Percentiles rank a stretch among this genome's conserved stretches.
Conservation (phyloP, 75 land plant genomes). For the Sequoiadendron giganteum region DNA sequence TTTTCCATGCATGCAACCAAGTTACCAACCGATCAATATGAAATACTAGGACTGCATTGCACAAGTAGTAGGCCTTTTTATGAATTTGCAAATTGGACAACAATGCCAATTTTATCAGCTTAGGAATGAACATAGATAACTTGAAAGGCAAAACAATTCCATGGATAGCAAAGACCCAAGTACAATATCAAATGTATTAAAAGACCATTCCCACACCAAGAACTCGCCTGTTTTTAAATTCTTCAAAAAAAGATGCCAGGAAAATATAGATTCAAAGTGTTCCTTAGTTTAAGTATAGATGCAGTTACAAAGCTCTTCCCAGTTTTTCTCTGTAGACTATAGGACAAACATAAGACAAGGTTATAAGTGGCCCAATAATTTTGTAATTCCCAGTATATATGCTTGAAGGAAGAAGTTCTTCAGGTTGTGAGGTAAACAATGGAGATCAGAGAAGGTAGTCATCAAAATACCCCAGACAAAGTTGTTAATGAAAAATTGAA, state of each 20-base stretch:
- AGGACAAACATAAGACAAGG: neutral
- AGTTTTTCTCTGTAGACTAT: neutral
- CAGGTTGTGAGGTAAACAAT: neutral
- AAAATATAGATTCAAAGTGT: neutral
- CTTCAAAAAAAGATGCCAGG: neutral
- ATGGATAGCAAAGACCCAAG: neutral
- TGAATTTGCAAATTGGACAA: neutral
- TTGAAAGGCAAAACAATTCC: neutral
- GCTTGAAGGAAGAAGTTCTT: neutral
- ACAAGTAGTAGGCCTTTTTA: neutral
- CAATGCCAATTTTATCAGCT: neutral
- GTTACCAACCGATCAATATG: neutral
- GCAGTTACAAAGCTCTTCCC: neutral
- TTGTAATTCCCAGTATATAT: neutral
- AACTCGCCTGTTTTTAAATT: neutral
- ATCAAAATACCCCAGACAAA: neutral
- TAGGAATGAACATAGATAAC: neutral
- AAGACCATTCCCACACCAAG: neutral
- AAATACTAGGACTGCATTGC: neutral
- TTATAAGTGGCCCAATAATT: neutral
- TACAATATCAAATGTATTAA: neutral
- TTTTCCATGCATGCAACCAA: neutral
- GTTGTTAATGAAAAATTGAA: neutral
- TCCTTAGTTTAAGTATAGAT: neutral
- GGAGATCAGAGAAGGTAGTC: neutral